A percentile compares a stretch with the other conserved stretches of the same genome.
phyloP scores from a whole-genome alignment of 2,329 filamentous ascomycete genomes.

The Ophiostoma perfectum region DNA sequence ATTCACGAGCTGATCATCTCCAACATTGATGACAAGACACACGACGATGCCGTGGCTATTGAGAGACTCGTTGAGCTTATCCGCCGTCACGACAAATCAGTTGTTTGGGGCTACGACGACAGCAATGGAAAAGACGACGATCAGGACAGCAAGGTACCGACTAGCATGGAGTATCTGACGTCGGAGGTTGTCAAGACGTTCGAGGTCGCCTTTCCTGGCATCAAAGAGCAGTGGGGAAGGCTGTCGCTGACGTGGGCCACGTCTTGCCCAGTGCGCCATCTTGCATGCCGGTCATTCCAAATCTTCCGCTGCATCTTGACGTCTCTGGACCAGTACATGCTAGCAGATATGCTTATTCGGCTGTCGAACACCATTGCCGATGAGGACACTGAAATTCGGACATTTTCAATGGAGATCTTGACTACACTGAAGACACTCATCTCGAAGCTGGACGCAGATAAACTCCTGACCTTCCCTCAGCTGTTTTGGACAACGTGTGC shows the following conservation, averaged over 20 bases:
- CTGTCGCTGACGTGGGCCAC: constrained; percentile 93
- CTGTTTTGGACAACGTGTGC: constrained; percentile 98
- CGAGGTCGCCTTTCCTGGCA: constrained; percentile 72
- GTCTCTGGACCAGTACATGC: constrained; percentile 84
- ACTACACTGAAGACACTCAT: constrained; percentile 92
- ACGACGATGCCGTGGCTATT: constrained; percentile 61
- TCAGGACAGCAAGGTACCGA: constrained; percentile 72
- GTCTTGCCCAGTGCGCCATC: constrained; percentile 87
- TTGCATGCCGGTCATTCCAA: constrained; percentile 95
- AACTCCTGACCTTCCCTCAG: constrained; percentile 84
- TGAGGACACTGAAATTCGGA: constrained; percentile 88
- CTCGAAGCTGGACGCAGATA: constrained; percentile 69
- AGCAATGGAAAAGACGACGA: constrained; percentile 73
- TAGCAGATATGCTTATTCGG: constrained; percentile 92
- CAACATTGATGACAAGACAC: constrained; percentile 63
- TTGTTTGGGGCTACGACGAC: constrained; percentile 93
- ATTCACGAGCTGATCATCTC: constrained; percentile 92
- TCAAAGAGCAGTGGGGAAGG: constrained; percentile 87
- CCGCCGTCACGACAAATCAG: constrained; percentile 72
- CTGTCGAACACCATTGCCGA: constrained; percentile 96
- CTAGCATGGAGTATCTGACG: constrained; percentile 81
- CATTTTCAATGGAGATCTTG: constrained; percentile 95
- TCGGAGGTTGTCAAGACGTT: constrained; percentile 80
- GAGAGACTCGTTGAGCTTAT: constrained; percentile 86
- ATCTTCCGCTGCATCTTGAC: constrained; percentile 92